Base-by-base conservation (phyloP, 2,329 filamentous ascomycete species). In the Lachnellula arida region DNA sequence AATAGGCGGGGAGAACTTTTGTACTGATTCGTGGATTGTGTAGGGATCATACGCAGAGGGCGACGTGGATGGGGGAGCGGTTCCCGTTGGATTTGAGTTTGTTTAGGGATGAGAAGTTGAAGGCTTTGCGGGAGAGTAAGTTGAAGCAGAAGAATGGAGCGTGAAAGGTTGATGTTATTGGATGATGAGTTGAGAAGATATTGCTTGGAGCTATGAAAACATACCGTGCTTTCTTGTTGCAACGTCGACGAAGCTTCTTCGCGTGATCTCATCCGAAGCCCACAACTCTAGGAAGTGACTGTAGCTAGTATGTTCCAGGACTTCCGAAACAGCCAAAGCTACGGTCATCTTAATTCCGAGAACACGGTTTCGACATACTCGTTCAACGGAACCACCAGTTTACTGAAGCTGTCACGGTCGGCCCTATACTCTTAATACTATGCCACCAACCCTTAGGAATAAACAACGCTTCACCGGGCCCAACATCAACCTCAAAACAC, bases 401-500 rank as follows among this genome's bases (percentile, higher is more conserved):
- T 5, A 62, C 65, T 8, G 61, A 66, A 23, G 49, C 62, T 51
- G 57, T 68, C 76, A 53, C 75, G 43, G 54, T 75, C 71, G 46
- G 15, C 15, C 81, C 83, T 46, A 78, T 65, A 40, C 89, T 88
- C 67, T 81, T 85, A 53, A 95, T 82, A 68, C 87, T 89, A 77
- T 95, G 90, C 90, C 90, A 95, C 89, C 89, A 94, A 1, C 88
- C 88, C 57, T 83, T 81, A 0, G 90, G 91, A 39, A 95, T 90
- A 69, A 90, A 94, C 8, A 95, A 67, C 0, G 80, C 84, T 72
- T 94, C 88, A 0, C 87, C 89, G 4, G 81, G 75, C 0, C 74
- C 71, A 14, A 97, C 68, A 4, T 73, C 68, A 1, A 79, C 81
- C 63, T 70, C 58, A 57, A 64, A 22, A 22, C 56, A 39, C 51